phyloP scores from a whole-genome alignment of 1,284 basidiomycete species.

The Wolfiporia cocos region DNA sequence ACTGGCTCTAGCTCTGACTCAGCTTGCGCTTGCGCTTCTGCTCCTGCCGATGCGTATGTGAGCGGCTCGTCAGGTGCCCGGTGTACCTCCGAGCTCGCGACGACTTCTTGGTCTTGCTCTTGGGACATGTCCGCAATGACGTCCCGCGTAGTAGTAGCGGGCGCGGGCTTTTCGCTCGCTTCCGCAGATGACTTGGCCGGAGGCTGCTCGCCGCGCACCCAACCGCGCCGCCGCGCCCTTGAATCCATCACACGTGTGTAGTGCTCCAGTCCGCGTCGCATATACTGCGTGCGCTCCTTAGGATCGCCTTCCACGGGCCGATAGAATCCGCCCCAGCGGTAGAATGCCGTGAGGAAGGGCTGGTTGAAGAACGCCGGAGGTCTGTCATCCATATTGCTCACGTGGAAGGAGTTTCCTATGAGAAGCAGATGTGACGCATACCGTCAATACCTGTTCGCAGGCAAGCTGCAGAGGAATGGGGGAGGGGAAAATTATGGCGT shows the following conservation, averaged over 20 bases:
- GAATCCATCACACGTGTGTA: not conserved
- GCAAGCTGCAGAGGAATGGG: not conserved
- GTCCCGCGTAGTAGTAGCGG: too few relatives aligned
- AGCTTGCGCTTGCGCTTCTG: too few relatives aligned
- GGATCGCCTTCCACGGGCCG: not conserved
- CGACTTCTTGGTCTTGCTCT: not conserved
- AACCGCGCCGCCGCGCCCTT: too few relatives aligned
- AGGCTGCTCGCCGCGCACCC: too few relatives aligned
- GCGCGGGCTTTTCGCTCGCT: too few relatives aligned
- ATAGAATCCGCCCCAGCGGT: conserved; percentile 20
- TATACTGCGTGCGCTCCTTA: not conserved
- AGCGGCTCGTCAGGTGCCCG: not conserved
- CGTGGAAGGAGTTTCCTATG: too few relatives aligned
- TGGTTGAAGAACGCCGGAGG: too few relatives aligned
- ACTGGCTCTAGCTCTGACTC: too few relatives aligned
- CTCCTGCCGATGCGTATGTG: not conserved
- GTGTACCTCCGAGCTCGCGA: not conserved
- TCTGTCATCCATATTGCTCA: too few relatives aligned
- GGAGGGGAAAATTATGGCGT: conserved; percentile 9
- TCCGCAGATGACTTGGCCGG: too few relatives aligned
- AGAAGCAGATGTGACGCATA: too few relatives aligned
- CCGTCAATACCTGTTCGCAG: not conserved
- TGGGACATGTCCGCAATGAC: too few relatives aligned
- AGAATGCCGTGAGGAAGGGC: conserved; percentile 7
- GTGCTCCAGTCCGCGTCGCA: not conserved